These are phyloP conservation scores for Termitomyces sp. DNA, from an alignment of 768 basidiomycete genomes.

Conservation along the genomic window DNA sequence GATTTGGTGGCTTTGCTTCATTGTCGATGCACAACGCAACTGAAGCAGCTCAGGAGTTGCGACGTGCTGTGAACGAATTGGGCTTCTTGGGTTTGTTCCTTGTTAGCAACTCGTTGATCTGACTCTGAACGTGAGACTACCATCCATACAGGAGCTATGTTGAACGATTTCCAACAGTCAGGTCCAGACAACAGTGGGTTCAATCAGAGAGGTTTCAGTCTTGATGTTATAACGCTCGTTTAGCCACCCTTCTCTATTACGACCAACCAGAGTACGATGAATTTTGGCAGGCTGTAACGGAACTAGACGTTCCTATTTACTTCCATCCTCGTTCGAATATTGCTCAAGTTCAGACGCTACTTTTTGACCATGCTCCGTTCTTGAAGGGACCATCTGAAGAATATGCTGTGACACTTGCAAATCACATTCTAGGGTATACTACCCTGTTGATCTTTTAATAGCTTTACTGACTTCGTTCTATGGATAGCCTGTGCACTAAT, in stretches of 20 bases:
- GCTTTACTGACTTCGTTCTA: not conserved
- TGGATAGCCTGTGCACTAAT: conserved; percentile 26
- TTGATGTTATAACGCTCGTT: not conserved
- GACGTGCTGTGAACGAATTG: conserved; percentile 31
- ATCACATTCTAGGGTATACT: conserved; percentile 32
- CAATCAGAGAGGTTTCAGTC: not conserved
- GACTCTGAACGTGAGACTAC: not conserved
- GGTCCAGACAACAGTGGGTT: conserved; percentile 30
- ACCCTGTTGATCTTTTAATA: not conserved
- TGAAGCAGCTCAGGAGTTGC: conserved; percentile 32
- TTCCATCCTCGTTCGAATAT: conserved; percentile 31
- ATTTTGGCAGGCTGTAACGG: conserved; percentile 32
- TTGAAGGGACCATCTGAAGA: conserved; percentile 29
- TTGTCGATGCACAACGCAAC: conserved; percentile 40
- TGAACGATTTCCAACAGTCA: conserved; percentile 41
- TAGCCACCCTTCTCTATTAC: conserved; percentile 31
- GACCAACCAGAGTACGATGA: conserved; percentile 33
- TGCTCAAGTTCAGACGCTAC: conserved; percentile 16
- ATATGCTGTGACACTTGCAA: conserved; percentile 31
- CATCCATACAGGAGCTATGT: conserved; percentile 23
- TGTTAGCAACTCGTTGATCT: not conserved
- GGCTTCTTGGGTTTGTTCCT: conserved; percentile 28
- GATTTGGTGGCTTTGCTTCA: conserved; percentile 38
- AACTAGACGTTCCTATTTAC: conserved; percentile 34
- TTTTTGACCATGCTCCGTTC: conserved; percentile 28